A percentile compares a stretch with the other conserved stretches of the same genome.
These are phyloP conservation scores for Naematelia encephala DNA, from an alignment of 768 basidiomycete genomes.

Conservation along the genomic window DNA sequence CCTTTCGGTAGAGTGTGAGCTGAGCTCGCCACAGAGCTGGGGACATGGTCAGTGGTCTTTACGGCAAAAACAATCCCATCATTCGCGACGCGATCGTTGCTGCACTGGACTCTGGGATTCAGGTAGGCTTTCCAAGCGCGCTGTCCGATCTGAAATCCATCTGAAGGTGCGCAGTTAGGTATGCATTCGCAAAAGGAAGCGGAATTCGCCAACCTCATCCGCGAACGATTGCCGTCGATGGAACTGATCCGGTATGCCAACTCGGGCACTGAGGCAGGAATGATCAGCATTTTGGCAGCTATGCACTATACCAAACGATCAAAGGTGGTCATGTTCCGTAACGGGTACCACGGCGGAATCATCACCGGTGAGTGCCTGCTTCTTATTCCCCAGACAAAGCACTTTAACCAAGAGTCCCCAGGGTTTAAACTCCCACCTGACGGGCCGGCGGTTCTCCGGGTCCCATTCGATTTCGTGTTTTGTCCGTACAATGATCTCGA, in stretches of 20 bases:
- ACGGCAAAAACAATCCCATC: conserved; percentile 22
- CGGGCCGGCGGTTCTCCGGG: not conserved
- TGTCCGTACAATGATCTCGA: conserved; percentile 25
- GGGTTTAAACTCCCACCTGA: not conserved
- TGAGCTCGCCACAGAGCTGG: not conserved
- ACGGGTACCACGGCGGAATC: conserved; percentile 21
- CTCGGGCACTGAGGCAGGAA: conserved; percentile 27
- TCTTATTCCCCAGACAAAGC: conserved; percentile 17
- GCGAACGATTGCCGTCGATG: conserved; percentile 20
- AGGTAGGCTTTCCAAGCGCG: conserved; percentile 11
- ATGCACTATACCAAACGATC: conserved; percentile 13
- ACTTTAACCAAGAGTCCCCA: not conserved
- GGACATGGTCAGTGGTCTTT: conserved; percentile 26
- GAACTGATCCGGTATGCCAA: conserved; percentile 26
- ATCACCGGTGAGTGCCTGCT: conserved; percentile 1
- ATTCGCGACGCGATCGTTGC: conserved; percentile 18
- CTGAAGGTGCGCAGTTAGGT: conserved; percentile 23
- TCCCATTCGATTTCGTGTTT: conserved; percentile 13
- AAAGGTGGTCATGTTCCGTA: conserved; percentile 23
- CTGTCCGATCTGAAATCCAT: not conserved
- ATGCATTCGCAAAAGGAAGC: conserved; percentile 19
- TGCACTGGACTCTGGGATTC: conserved; percentile 21
- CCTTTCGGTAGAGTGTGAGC: not conserved
- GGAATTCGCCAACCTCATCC: conserved; percentile 11
- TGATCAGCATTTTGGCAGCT: conserved; percentile 15